Evolutionary conservation across 768 basidiomycete species (phyloP).

Genomic region (Tricholoma bakamatsutake): DNA sequence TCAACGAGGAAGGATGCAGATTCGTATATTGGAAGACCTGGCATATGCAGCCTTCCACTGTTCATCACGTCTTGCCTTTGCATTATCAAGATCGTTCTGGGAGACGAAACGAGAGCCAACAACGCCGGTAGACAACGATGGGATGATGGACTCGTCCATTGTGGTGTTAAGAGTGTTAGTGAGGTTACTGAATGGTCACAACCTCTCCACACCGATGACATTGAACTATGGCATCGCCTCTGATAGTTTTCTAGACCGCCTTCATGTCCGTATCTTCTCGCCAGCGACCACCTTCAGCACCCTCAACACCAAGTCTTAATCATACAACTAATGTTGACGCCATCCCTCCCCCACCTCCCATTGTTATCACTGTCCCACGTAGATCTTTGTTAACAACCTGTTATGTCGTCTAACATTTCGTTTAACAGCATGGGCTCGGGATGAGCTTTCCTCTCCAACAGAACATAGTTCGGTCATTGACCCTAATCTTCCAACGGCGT

Average conservation of each 20-base stretch:
- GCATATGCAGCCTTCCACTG: slow-evolving; percentile 92
- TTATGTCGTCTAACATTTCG: slow-evolving; percentile 5
- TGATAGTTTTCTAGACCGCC: not conserved
- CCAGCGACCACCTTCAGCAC: slow-evolving; percentile 26
- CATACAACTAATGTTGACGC: slow-evolving; percentile 26
- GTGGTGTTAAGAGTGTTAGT: not conserved
- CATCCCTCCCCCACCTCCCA: slow-evolving; percentile 41
- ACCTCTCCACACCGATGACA: no score
- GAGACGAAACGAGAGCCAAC: slow-evolving; percentile 86
- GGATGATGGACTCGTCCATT: slow-evolving; percentile 63
- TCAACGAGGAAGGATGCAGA: not conserved
- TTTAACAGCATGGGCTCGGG: slow-evolving; percentile 69
- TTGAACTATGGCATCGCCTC: no score
- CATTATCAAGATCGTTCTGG: slow-evolving; percentile 69
- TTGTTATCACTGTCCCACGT: slow-evolving; percentile 70
- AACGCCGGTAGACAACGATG: slow-evolving; percentile 63
- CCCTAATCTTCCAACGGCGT: slow-evolving; percentile 27
- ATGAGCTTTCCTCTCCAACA: slow-evolving; percentile 75
- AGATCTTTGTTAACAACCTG: slow-evolving; percentile 21
- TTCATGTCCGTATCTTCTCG: slow-evolving; percentile 29
- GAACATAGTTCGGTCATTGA: slow-evolving; percentile 30
- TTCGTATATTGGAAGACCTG: slow-evolving; percentile 35
- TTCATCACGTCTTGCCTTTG: slow-evolving; percentile 66
- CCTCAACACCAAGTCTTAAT: slow-evolving; percentile 31
- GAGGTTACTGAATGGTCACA: not conserved